Evolutionary conservation across 176 grass and related monocot genomes (phyloP).

Genomic region (Triticum urartu): DNA sequence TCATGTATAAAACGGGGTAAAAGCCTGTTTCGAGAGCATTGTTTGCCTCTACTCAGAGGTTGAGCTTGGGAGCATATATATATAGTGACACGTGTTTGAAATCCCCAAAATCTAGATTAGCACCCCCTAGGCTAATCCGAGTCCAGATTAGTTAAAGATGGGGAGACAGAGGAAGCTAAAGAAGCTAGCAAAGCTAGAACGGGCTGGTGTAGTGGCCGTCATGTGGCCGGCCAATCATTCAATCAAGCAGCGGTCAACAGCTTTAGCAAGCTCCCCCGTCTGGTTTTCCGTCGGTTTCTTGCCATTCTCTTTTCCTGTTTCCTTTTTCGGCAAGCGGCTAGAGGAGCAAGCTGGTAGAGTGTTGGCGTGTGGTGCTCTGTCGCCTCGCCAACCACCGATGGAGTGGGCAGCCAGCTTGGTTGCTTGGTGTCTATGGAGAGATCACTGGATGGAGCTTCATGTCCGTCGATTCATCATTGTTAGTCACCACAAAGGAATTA

Average conservation of each 20-base stretch:
- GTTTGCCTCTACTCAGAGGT: neutral
- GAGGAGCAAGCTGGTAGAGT: neutral
- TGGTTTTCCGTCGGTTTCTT: conserved; percentile 5
- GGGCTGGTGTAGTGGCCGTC: conserved; percentile 47
- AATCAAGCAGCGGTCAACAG: conserved; percentile 41
- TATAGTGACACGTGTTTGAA: neutral
- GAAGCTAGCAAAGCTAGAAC: conserved; percentile 13
- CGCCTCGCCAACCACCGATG: conserved; percentile 6
- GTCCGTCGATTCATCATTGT: neutral
- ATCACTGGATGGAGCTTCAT: neutral
- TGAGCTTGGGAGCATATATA: neutral
- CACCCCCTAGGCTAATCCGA: conserved; percentile 2
- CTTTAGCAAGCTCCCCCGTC: conserved; percentile 7
- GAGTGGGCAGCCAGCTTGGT: neutral
- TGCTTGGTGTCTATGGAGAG: neutral
- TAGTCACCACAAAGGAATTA: neutral
- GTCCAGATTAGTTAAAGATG: neutral
- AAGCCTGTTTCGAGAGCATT: neutral
- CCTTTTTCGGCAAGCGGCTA: conserved; percentile 20
- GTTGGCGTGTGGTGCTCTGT: neutral
- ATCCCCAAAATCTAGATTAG: neutral
- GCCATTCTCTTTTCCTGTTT: conserved; percentile 28
- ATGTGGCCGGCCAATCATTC: conserved; percentile 39
- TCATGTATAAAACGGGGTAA: no score
- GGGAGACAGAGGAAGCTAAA: conserved; percentile 27